Base-by-base conservation (phyloP, 345 rosid genomes). In the Melastoma malabathricum region DNA sequence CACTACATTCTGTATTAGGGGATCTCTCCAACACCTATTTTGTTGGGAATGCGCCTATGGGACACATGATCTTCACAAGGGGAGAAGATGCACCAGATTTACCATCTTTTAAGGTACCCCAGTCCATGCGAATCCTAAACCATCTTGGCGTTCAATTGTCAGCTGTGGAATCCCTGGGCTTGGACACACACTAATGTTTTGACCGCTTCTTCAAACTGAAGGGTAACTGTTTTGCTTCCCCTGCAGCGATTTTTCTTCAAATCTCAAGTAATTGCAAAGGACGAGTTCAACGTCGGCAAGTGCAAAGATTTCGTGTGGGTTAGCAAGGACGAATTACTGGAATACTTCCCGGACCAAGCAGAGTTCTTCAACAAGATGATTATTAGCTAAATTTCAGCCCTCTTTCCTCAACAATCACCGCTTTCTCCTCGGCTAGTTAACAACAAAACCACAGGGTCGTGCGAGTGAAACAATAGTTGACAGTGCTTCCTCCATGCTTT, bases 31-130 rank as follows among this genome's bases (percentile, higher is more conserved):
- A 79, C 52, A 84, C 96, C 14, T 90, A 84, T 65, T 90, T 90
- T 70, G 96, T 82, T 47, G 98, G 98, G 51, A 90, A 90, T 65
- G 87, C 96, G 66, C 98, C 96, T 27, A 90, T 82, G 90, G 98
- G 88, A 58, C 98, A 87, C 66, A 66, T 81, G 72, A 89, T 59
- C 52, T 57, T 75, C 2, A 68, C 74, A 57, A 75, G 72, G 48
- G 48, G 57, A 18, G 78, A 81, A 51, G 68, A 60, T 50, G 61
- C 46, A 27, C 72, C 65, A 14, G 81, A 74, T 44, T 22, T 50
- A 57, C 67, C 74, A 48, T 58, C 79, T 56, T 79, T 57, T 29
- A 87, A 82, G 97, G 97, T 82, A 77, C 22, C 6, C 6, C 55
- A 20, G n/a, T 52, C 45, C 0, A 13, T 50, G 25, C 25, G 20